Evolutionary conservation across 1,284 basidiomycete species (phyloP), one percentile per base, ranked within the genome.

Genomic region (Flammula alnicola): DNA sequence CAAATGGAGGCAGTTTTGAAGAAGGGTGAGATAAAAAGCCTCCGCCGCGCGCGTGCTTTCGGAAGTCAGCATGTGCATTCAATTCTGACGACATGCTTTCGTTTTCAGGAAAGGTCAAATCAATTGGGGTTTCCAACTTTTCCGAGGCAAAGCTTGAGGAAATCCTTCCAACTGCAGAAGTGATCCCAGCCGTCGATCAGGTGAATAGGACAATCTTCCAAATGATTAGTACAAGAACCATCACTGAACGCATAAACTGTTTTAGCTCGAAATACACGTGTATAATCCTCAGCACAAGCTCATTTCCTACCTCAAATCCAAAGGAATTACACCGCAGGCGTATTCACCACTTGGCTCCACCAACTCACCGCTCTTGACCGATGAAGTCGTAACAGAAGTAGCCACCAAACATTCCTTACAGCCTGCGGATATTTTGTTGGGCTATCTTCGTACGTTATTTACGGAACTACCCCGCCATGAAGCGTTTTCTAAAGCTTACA

Each of bases 331-430:
- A 22, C 73, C 89, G 0, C 80, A 93, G 66, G 91, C 91, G 0
- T 95, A 93, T 70, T 92, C 88, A 7, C 93, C 93, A 3, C 79
- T 94, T 23, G 92, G 92, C 4, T 91, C 88, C 14, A 82, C 84
- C 5, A 75, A 78, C 57, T 78, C 80, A 3, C 88, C 89, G 2
- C 70, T 95, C n/a, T 69, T 91, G 47, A 67, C 69, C 12, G 91
- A 95, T 63, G 79, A 84, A 44, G 77, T 78, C 12, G 81, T 91
- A 11, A 55, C 71, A n/a, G 74, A 75, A 53, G 78, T 93, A 48
- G 89, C 88, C 4, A 62, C 75, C 54, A 84, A 84, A 66, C 75
- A 89, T 65, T 67, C 67, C 4, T 68, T 87, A 29, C 70, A 79
- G 32, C 74, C 81, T 1, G 74, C 86, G 2, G 86, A 88, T 51